phyloP scores from a whole-genome alignment of 208 protist species.

The Acanthamoeba castellanii region DNA sequence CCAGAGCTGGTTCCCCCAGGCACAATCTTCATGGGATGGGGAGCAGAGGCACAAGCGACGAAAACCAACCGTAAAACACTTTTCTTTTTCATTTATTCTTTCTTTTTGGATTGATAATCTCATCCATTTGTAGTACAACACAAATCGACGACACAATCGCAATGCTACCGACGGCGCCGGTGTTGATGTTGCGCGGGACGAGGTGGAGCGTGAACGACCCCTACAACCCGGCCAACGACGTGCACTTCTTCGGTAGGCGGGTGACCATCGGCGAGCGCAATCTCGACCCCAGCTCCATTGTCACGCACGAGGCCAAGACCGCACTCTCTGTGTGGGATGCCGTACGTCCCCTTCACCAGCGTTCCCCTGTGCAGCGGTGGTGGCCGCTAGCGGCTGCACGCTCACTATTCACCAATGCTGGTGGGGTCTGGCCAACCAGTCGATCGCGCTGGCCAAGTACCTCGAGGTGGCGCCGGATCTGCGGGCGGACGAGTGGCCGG shows the following conservation, averaged over 20 bases:
- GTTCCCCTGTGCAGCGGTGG: neutral
- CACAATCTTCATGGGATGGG: too few relatives aligned
- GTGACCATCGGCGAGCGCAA: constrained; percentile 32
- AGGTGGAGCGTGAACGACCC: constrained; percentile 58
- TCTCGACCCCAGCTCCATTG: neutral
- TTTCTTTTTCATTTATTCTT: neutral
- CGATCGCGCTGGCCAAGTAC: constrained; percentile 72
- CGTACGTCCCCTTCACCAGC: neutral
- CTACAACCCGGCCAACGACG: constrained; percentile 17
- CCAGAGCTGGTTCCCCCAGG: too few relatives aligned
- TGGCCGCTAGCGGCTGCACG: neutral
- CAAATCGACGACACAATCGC: neutral
- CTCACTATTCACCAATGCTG: too few relatives aligned
- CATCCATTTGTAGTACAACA: neutral
- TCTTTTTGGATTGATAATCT: neutral
- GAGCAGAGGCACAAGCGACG: too few relatives aligned
- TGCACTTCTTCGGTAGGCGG: neutral
- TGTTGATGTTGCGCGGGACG: constrained; percentile 40
- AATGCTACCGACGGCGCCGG: neutral
- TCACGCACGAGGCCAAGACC: constrained; percentile 62
- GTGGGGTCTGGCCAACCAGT: neutral
- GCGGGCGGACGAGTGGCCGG: neutral
- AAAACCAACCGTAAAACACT: neutral
- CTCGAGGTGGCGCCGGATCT: neutral
- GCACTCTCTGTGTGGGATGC: constrained; percentile 38